Conservation (phyloP, 1,284 basidiomycete genomes). For the Ceratobasidium papillatum region DNA sequence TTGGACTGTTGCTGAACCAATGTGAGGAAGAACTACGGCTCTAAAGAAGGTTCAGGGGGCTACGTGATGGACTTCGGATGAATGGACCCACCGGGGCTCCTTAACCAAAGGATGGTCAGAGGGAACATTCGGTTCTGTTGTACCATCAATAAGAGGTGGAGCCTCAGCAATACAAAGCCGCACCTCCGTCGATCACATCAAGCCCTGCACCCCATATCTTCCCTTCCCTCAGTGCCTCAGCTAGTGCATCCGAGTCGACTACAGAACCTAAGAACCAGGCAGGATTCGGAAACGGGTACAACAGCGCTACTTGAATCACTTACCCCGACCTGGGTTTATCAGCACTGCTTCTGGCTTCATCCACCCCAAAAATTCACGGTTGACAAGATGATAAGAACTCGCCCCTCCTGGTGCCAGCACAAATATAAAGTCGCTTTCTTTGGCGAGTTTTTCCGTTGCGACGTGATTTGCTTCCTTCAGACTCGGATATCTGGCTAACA, state of each 20-base stretch:
- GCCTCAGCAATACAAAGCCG: neutral
- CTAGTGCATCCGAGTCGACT: constrained; percentile 89
- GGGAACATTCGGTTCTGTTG: constrained; percentile 76
- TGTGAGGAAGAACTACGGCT: constrained; percentile 85
- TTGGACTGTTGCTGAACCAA: constrained; percentile 88
- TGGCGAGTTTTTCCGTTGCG: constrained; percentile 71
- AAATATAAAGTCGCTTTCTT: constrained; percentile 80
- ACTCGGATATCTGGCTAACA: constrained; percentile 55
- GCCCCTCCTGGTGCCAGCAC: constrained; percentile 83
- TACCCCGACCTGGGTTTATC: constrained; percentile 82
- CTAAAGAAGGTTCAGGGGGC: constrained; percentile 52
- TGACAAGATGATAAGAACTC: constrained; percentile 76
- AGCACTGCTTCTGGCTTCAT: constrained; percentile 88
- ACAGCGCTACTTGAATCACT: neutral
- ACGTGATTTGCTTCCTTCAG: constrained; percentile 68
- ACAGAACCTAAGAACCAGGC: constrained; percentile 58
- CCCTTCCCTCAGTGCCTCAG: constrained; percentile 75
- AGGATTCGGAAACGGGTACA: constrained; percentile 20
- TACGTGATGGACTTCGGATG: neutral
- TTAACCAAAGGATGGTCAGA: constrained; percentile 81
- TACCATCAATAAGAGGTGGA: neutral
- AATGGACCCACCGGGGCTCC: constrained; percentile 68
- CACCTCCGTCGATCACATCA: constrained; percentile 85
- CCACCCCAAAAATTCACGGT: constrained; percentile 72
- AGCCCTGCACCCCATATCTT: constrained; percentile 92